Conservation (phyloP, 2,329 filamentous ascomycete species). For the Cyphellophora europaea region DNA sequence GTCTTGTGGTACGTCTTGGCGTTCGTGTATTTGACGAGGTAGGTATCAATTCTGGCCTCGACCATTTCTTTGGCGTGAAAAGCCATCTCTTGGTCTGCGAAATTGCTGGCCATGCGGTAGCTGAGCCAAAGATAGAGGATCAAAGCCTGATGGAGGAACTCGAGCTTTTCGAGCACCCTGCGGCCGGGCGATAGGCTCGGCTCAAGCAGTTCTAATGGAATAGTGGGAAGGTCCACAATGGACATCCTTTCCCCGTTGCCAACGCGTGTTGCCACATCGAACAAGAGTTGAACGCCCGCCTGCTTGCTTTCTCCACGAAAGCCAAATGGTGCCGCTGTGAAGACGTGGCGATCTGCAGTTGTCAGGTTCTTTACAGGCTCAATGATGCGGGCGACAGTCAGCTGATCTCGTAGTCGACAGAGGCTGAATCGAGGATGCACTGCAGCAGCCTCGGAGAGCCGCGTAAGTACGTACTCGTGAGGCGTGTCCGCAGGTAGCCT, state of each 20-base stretch:
- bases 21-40: slow-evolving; percentile 40
- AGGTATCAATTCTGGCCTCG: slow-evolving; percentile 63
- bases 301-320: slow-evolving; percentile 26
- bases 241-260: slow-evolving; percentile 57
- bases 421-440: slow-evolving; percentile 61
- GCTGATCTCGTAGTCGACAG: slow-evolving; percentile 52
- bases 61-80: slow-evolving; percentile 70
- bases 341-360: slow-evolving; percentile 63
- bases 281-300: slow-evolving; percentile 42
- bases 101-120: slow-evolving; percentile 76
- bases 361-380: slow-evolving; percentile 59
- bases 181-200: slow-evolving; percentile 32
- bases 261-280: slow-evolving; percentile 60
- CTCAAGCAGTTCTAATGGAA: slow-evolving; percentile 69
- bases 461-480: slow-evolving; percentile 71
- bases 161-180: slow-evolving; percentile 58
- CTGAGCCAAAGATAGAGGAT: slow-evolving; percentile 89
- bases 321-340: slow-evolving; percentile 59
- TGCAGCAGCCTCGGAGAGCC: slow-evolving; percentile 59
- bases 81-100: slow-evolving; percentile 64
- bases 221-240: slow-evolving; percentile 59
- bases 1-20: no score
- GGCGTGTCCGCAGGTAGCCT: slow-evolving; percentile 77
- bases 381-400: slow-evolving; percentile 64
- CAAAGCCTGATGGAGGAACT: slow-evolving; percentile 70